These are phyloP conservation scores for Ascocoryne sarcoides DNA, from an alignment of 2,329 filamentous ascomycete species.

Conservation along the genomic window DNA sequence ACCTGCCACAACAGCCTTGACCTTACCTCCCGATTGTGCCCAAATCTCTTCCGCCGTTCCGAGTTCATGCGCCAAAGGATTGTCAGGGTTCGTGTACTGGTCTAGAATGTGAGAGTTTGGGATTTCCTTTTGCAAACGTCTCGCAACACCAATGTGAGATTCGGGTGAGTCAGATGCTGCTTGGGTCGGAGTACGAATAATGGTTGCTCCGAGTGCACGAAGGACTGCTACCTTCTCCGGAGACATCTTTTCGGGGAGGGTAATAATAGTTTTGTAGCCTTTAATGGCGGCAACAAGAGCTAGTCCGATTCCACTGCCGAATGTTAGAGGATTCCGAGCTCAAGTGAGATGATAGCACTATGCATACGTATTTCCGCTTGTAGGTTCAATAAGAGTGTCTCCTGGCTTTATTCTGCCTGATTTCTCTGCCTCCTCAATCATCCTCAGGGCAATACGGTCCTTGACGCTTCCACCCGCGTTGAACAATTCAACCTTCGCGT, in stretches of 20 bases:
- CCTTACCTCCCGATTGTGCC: constrained; percentile 74
- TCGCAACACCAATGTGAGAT: constrained; percentile 92
- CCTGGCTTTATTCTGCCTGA: constrained; percentile 91
- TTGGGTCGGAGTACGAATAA: constrained; percentile 93
- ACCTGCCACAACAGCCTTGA: constrained; percentile 79
- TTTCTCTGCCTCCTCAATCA: constrained; percentile 93
- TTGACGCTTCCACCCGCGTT: constrained; percentile 92
- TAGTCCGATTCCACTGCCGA: constrained; percentile 68
- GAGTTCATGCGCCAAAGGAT: constrained; percentile 85
- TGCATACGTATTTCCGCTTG: constrained; percentile 89
- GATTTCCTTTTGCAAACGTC: constrained; percentile 84
- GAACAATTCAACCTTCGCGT: constrained; percentile 87
- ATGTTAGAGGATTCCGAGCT: constrained; percentile 28
- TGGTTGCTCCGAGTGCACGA: constrained; percentile 87
- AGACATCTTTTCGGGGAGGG: constrained; percentile 98
- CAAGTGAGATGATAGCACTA: constrained; percentile 12
- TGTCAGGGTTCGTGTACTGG: constrained; percentile 87
- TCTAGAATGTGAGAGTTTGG: constrained; percentile 96
- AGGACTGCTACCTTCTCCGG: constrained; percentile 95
- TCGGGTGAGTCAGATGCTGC: constrained; percentile 92
- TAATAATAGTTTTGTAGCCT: constrained; percentile 98
- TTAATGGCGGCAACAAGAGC: constrained; percentile 92
- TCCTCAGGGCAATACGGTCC: constrained; percentile 89
- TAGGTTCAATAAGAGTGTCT: constrained; percentile 95
- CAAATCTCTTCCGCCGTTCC: constrained; percentile 97